Percentiles rank a stretch among this genome's conserved stretches.
phyloP scores from a whole-genome alignment of 2,329 filamentous ascomycete genomes.

The Aureobasidium sp. region DNA sequence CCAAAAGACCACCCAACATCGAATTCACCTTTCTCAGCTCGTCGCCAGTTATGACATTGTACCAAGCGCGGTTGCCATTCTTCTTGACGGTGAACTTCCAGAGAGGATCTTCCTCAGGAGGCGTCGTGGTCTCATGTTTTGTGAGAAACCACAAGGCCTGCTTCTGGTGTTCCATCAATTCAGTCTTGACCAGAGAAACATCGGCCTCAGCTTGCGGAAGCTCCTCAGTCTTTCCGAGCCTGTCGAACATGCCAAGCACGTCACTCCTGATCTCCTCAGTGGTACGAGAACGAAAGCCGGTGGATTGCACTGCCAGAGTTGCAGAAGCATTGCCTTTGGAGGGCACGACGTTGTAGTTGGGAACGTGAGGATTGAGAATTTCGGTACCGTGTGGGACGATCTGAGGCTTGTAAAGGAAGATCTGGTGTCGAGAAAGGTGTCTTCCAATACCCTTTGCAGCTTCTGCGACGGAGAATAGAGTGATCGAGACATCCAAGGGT shows the following conservation, averaged over 20 bases:
- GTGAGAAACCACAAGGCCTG: constrained; percentile 85
- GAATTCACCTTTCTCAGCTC: constrained; percentile 35
- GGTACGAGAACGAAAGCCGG: constrained; percentile 49
- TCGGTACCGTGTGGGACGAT: constrained; percentile 60
- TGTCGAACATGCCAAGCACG: constrained; percentile 81
- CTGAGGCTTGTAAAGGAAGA: constrained; percentile 59
- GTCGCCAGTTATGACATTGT: constrained; percentile 79
- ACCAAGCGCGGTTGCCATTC: constrained; percentile 57
- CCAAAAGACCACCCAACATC: constrained; percentile 41
- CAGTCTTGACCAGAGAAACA: constrained; percentile 52
- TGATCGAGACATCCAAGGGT: constrained; percentile 60
- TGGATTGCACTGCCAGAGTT: not conserved
- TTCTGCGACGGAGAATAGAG: constrained; percentile 70
- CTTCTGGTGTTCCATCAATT: constrained; percentile 77
- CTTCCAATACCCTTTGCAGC: constrained; percentile 59
- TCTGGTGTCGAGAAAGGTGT: constrained; percentile 57
- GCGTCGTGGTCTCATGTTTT: constrained; percentile 58
- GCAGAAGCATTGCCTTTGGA: not conserved
- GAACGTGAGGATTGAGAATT: constrained; percentile 69
- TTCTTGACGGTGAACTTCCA: constrained; percentile 60
- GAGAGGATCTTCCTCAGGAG: constrained; percentile 38
- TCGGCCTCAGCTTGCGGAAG: constrained; percentile 67
- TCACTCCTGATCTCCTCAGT: constrained; percentile 82
- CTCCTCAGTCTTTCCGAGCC: constrained; percentile 66
- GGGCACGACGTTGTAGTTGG: constrained; percentile 31